Conservation (phyloP, 2,329 filamentous ascomycete genomes). For the Arthrinium puccinioides region DNA sequence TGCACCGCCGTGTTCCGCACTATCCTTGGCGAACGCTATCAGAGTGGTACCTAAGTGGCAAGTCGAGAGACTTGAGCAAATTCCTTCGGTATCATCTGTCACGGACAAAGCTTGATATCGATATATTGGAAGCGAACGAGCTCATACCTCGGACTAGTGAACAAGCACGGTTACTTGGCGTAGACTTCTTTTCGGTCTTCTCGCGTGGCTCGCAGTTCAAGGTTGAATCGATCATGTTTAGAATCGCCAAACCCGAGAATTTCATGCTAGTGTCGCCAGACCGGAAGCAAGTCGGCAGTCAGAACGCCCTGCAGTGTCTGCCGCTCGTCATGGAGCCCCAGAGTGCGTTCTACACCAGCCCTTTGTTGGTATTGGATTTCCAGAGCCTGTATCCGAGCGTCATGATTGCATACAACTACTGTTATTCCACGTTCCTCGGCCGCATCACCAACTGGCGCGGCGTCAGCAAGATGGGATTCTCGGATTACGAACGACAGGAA, state of each 20-base stretch:
- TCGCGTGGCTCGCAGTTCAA: conserved; percentile 96
- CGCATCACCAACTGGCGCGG: conserved; percentile 84
- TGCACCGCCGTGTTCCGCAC: conserved; percentile 82
- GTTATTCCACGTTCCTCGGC: conserved; percentile 93
- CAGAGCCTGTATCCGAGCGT: conserved; percentile 94
- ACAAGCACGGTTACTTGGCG: conserved; percentile 83
- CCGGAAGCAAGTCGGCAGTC: conserved; percentile 82
- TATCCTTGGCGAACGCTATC: conserved; percentile 77
- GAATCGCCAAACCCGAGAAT: conserved; percentile 95
- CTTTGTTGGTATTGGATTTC: conserved; percentile 87
- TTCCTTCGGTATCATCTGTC: conserved; percentile 71
- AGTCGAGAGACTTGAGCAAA: conserved; percentile 62
- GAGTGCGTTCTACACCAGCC: conserved; percentile 87
- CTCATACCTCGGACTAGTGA: conserved; percentile 85
- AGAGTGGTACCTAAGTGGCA: conserved; percentile 68
- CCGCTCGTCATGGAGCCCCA: conserved; percentile 97
- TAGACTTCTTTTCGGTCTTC: conserved; percentile 96
- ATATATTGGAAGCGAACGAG: conserved; percentile 86
- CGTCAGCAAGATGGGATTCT: conserved; percentile 89
- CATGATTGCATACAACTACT: conserved; percentile 99
- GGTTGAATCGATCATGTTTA: conserved; percentile 97
- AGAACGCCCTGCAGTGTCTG: conserved; percentile 90
- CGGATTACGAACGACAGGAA: conserved; percentile 72
- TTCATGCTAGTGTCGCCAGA: conserved; percentile 86
- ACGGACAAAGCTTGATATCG: conserved; percentile 74